Evolutionary conservation across 148 eudicot species (phyloP).

Genomic region (Fagopyrum esculentum): DNA sequence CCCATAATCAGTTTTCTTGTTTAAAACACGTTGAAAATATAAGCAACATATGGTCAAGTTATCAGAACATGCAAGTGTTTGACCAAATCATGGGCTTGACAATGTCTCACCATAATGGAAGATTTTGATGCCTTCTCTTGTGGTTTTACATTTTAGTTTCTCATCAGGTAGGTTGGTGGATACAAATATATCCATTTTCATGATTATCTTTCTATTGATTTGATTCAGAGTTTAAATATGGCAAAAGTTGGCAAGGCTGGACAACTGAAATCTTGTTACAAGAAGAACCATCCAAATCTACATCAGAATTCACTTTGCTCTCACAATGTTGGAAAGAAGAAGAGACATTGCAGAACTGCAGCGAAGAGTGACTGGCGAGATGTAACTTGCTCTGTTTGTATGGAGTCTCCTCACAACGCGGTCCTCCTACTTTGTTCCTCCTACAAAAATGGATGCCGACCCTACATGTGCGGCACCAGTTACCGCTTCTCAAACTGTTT

Average conservation of each 20-base stretch:
- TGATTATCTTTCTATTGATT: neutral
- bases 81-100: neutral
- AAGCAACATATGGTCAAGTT: neutral
- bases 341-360: slow-evolving; percentile 22
- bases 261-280: slow-evolving; percentile 28
- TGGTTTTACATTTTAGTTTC: neutral
- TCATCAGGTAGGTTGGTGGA: neutral
- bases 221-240: slow-evolving; percentile 37
- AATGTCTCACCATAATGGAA: neutral
- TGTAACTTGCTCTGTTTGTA: slow-evolving; percentile 50
- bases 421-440: slow-evolving; percentile 55
- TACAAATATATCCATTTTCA: neutral
- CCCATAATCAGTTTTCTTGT: neutral
- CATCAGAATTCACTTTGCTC: slow-evolving; percentile 28
- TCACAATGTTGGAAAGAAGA: slow-evolving; percentile 31
- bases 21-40: neutral
- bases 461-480: slow-evolving; percentile 58
- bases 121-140: neutral
- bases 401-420: slow-evolving; percentile 57
- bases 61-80: neutral
- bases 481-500: slow-evolving; percentile 47
- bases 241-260: slow-evolving; percentile 50
- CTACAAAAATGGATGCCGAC: slow-evolving; percentile 51
- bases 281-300: slow-evolving; percentile 20
- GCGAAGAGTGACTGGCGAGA: slow-evolving; percentile 46